Base-by-base conservation (phyloP, 2,329 filamentous ascomycete genomes). In the Emergomyces orientalis region DNA sequence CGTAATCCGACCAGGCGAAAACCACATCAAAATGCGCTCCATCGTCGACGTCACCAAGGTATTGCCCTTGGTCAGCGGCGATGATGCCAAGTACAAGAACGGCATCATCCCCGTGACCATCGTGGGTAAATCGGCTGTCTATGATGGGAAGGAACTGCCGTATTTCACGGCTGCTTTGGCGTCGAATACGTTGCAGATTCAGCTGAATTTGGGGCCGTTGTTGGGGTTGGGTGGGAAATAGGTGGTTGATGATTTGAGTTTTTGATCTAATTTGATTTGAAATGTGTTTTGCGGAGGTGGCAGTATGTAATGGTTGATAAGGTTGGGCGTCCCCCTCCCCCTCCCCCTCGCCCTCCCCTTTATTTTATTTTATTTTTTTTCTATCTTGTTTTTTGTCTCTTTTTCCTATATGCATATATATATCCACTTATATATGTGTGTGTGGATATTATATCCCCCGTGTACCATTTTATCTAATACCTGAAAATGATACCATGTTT, bases 131-230 rank as follows among this genome's bases (percentile, higher is more conserved):
- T 77, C 74, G 22, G 79, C 76, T 54, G 69, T 80, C 0, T 79
- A 78, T 63, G 71, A 81, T 51, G 82, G 80, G 2, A 63, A 81
- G 67, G 75, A 80, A 55, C 67, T 86, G 60, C 69, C 75, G 4
- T 86, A 86, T 67, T 86, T 81, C 67, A 79, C 81, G 64, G 71
- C 75, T 34, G 81, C 83, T 2, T 73, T 86, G 43, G 67, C 73
- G 56, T 72, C 75, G 17, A 82, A 81, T 56, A 74, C 71, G 2
- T 70, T 85, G 49, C 71, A 69, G 0, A 65, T 82, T 3, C 67
- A 76, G 22, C 67, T 86, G 73, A 76, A 85, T 66, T 37, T 57
- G 19, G 62, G 57, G 5, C 71, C 74, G 13, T n/a, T 56, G 49
- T 62, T 56, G 49, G 37, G 49, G 5, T 14, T 55, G 17, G 32